Percentiles rank a stretch among this genome's conserved stretches.
These are phyloP conservation scores for Hypsizygus ulmarius DNA, from an alignment of 1,284 basidiomycete genomes.

Conservation along the genomic window DNA sequence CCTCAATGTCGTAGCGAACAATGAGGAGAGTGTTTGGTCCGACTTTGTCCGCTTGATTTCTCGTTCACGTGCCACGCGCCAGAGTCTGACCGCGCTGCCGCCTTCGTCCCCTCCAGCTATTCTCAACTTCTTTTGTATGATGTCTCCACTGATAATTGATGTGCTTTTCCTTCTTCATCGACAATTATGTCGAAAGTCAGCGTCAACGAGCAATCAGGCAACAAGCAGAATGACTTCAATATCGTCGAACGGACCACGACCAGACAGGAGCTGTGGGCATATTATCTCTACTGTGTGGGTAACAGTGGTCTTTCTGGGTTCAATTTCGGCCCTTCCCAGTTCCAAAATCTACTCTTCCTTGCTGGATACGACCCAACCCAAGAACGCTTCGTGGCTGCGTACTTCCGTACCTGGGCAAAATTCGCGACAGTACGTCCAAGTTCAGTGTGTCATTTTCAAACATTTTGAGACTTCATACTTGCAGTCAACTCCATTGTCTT, in stretches of 20 bases:
- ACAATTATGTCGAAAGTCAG: neutral
- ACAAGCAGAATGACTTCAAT: neutral
- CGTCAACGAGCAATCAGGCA: neutral
- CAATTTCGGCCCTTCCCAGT: conserved; percentile 75
- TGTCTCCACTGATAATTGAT: neutral
- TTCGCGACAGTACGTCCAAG: conserved; percentile 54
- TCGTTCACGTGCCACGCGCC: conserved; percentile 14
- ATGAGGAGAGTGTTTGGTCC: conserved; percentile 29
- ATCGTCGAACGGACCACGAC: conserved; percentile 40
- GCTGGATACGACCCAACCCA: conserved; percentile 67
- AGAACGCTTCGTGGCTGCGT: conserved; percentile 55
- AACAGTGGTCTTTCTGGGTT: conserved; percentile 73
- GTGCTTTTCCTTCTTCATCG: neutral
- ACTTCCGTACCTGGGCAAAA: conserved; percentile 60
- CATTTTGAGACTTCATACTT: neutral
- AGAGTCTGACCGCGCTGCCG: neutral
- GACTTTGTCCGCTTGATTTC: conserved; percentile 32
- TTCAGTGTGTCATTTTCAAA: neutral
- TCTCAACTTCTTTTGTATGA: neutral
- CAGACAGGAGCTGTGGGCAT: conserved; percentile 62
- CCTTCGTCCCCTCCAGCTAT: neutral
- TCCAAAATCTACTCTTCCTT: conserved; percentile 71
- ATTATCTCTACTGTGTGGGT: conserved; percentile 72
- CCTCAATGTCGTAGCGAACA: conserved; percentile 22
- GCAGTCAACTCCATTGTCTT: conserved; percentile 76